These are phyloP conservation scores for Ogataea wickerhamii DNA, from an alignment of 805 yeast species.

Conservation along the genomic window DNA sequence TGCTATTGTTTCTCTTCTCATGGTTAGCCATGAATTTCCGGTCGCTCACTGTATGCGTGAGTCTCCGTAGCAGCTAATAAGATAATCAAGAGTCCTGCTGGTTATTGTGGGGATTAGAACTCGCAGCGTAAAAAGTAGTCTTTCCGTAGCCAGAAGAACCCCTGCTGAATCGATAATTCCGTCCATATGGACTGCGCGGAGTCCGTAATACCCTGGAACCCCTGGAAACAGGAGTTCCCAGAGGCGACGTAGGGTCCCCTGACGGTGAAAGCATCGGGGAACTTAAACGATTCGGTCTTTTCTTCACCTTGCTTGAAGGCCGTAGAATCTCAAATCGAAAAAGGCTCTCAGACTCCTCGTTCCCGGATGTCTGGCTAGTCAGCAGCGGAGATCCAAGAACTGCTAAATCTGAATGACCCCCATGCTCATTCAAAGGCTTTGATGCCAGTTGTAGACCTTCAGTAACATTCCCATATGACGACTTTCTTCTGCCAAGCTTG, in stretches of 20 bases:
- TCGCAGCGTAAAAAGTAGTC: constrained; percentile 6
- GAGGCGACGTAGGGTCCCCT: constrained; percentile 24
- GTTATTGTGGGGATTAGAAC: not conserved
- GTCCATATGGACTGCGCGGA: constrained; percentile 20
- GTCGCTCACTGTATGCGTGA: no score
- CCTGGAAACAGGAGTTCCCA: constrained; percentile 26
- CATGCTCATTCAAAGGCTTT: constrained; percentile 14
- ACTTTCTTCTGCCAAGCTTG: constrained; percentile 19
- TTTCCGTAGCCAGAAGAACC: constrained; percentile 13
- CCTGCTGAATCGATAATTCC: constrained; percentile 19
- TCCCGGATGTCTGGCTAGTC: constrained; percentile 16
- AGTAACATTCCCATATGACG: constrained; percentile 14
- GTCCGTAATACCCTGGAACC: constrained; percentile 20
- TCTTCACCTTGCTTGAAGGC: constrained; percentile 35
- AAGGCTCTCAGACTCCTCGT: constrained; percentile 37
- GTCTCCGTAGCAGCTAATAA: no score
- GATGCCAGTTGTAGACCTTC: constrained; percentile 16
- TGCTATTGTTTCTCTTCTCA: no score
- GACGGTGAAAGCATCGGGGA: constrained; percentile 15
- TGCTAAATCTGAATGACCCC: constrained; percentile 15
- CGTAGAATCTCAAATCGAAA: constrained; percentile 44
- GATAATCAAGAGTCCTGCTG: no score
- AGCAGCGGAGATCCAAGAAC: constrained; percentile 24
- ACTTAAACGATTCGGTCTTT: constrained; percentile 27
- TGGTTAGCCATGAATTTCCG: no score